phyloP scores from a whole-genome alignment of 805 yeast genomes.

The Scheffersomyces coipomensis region DNA sequence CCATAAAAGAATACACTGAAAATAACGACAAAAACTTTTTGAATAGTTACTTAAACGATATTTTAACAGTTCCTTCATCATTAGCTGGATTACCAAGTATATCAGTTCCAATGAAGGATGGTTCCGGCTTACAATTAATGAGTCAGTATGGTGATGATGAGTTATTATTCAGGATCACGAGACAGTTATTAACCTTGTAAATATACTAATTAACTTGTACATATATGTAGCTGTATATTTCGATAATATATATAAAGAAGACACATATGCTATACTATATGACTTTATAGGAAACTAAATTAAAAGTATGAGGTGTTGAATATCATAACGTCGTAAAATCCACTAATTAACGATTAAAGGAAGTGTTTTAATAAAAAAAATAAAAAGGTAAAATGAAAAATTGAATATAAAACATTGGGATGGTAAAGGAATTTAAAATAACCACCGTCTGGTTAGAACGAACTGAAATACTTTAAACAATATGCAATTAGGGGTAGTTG shows the following conservation, averaged over 20 bases:
- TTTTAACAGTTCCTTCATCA: constrained; percentile 86
- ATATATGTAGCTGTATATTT: neutral
- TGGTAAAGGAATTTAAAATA: constrained; percentile 2
- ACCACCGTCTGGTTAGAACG: constrained; percentile 1
- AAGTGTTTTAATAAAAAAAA: constrained; percentile 5
- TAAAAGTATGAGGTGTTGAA: constrained; percentile 26
- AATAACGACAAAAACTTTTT: constrained; percentile 44
- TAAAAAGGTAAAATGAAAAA: constrained; percentile 1
- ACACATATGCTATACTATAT: too few species aligned
- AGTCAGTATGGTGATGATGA: constrained; percentile 87
- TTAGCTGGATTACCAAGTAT: constrained; percentile 89
- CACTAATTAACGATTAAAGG: constrained; percentile 1
- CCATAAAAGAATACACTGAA: constrained; percentile 41
- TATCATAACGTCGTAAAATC: constrained; percentile 26
- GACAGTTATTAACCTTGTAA: constrained; percentile 5
- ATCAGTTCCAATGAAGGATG: constrained; percentile 63
- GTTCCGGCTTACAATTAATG: constrained; percentile 72
- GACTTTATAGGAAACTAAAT: neutral
- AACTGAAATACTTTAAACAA: constrained; percentile 7
- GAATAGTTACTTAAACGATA: constrained; percentile 74
- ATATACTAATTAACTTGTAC: neutral
- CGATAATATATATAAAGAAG: neutral
- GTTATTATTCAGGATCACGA: constrained; percentile 46
- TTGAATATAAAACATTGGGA: neutral
- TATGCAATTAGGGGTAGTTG: constrained; percentile 6